phyloP scores from a whole-genome alignment of 208 protist genomes.

The Leishmania aethiopica region DNA sequence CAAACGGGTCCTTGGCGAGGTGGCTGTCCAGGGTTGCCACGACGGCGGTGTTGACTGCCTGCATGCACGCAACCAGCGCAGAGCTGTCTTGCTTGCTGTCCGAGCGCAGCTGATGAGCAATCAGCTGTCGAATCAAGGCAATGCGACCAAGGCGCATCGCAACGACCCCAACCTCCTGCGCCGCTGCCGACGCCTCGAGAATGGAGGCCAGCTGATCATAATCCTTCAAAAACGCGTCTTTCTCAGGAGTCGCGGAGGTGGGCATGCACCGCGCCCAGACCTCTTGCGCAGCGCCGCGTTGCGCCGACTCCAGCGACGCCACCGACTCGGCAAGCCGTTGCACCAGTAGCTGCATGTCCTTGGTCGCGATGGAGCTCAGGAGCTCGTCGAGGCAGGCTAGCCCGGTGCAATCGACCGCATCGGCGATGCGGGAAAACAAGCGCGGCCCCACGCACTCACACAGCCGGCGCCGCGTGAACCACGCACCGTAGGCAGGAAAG shows the following conservation, averaged over 20 bases:
- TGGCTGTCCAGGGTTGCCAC: slow-evolving; percentile 86
- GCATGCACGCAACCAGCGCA: slow-evolving; percentile 72
- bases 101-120: slow-evolving; percentile 89
- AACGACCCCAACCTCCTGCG: slow-evolving; percentile 28
- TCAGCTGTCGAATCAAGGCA: slow-evolving; percentile 88
- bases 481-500: slow-evolving; percentile 80
- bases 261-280: slow-evolving; percentile 32
- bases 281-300: slow-evolving; percentile 11
- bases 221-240: slow-evolving; percentile 20
- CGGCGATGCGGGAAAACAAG: slow-evolving; percentile 84
- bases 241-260: slow-evolving; percentile 6
- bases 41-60: slow-evolving; percentile 85
- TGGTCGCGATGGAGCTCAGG: slow-evolving; percentile 92
- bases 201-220: slow-evolving; percentile 44
- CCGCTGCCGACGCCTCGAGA: slow-evolving; percentile 9
- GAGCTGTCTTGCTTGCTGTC: slow-evolving; percentile 86
- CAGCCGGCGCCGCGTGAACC: slow-evolving; percentile 68
- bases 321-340: slow-evolving; percentile 32
- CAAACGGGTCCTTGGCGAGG: slow-evolving; percentile 12
- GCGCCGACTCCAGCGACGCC: slow-evolving; percentile 12
- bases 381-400: slow-evolving; percentile 87
- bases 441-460: slow-evolving; percentile 84
- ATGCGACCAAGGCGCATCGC: slow-evolving; percentile 69
- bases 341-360: slow-evolving; percentile 81
- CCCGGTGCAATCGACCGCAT: slow-evolving; percentile 80